Conservation (phyloP, 148 eudicot species). For the Silene uniflora region DNA sequence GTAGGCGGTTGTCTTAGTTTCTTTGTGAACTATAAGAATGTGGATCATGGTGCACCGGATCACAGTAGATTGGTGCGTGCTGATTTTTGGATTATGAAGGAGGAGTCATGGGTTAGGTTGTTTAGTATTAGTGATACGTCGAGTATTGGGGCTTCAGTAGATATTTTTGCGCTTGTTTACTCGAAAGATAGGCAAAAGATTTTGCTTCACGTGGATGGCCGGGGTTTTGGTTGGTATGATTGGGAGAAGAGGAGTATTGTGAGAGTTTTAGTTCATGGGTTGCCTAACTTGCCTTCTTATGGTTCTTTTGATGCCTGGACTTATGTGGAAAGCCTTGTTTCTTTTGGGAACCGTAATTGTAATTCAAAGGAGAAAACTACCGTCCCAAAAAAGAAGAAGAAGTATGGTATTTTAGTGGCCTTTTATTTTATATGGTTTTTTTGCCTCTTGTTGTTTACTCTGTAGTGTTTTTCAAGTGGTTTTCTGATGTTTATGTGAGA, state of each 20-base stretch:
- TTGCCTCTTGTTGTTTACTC: too few species aligned
- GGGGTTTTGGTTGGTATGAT: slow-evolving; percentile 11
- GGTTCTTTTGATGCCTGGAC: neutral
- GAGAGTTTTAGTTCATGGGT: neutral
- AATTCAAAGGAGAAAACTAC: neutral
- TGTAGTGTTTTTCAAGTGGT: too few species aligned
- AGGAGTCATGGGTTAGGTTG: slow-evolving; percentile 7
- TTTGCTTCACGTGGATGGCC: neutral
- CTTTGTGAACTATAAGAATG: neutral
- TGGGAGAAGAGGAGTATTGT: neutral
- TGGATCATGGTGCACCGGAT: neutral
- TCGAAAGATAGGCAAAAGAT: slow-evolving; percentile 9
- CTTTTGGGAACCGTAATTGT: neutral
- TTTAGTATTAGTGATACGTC: neutral
- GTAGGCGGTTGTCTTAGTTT: neutral
- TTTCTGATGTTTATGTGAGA: too few species aligned
- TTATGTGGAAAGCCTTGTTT: slow-evolving; percentile 14
- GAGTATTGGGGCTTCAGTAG: neutral
- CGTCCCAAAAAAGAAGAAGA: neutral
- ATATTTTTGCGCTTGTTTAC: neutral
- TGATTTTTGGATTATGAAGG: slow-evolving; percentile 15
- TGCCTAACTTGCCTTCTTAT: neutral
- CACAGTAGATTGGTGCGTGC: neutral
- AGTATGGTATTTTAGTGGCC: neutral
- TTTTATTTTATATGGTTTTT: too few species aligned